Conservation (phyloP, 2,329 filamentous ascomycete species). For the Xylaria hypoxylon region DNA sequence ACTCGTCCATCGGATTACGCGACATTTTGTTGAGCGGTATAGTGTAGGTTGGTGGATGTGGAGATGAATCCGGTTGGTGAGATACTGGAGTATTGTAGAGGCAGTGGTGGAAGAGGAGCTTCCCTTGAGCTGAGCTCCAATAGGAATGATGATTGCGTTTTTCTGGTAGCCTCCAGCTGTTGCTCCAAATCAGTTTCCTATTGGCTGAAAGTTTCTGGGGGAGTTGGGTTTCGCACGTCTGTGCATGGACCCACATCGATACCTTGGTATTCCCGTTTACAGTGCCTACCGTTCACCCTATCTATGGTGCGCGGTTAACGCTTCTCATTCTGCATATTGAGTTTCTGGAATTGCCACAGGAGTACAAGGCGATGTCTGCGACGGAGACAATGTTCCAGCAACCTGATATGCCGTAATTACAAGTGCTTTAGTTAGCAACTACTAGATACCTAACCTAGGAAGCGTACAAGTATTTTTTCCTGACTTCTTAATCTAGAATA, state of each 20-base stretch:
- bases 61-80: conserved; percentile 14
- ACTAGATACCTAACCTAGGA: no score
- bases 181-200: conserved; percentile 20
- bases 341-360: no score
- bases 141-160: conserved; percentile 34
- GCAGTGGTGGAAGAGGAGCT: conserved; percentile 31
- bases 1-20: conserved; percentile 49
- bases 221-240: neutral
- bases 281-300: no score
- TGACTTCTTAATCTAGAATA: no score
- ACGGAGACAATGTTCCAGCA: no score
- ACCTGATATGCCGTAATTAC: no score
- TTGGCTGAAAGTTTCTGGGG: conserved; percentile 35
- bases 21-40: conserved; percentile 47
- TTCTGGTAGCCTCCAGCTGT: conserved; percentile 33
- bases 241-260: conserved; percentile 5
- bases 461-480: no score
- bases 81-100: conserved; percentile 4
- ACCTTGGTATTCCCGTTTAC: no score
- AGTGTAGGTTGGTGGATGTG: conserved; percentile 5
- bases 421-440: no score
- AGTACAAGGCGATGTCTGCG: no score
- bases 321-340: no score
- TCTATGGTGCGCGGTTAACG: no score
- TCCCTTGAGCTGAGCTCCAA: conserved; percentile 15